Percentiles rank a stretch among this genome's conserved stretches.
Evolutionary conservation across 768 basidiomycete genomes (phyloP).

Genomic region (Sarcodon aspratus): DNA sequence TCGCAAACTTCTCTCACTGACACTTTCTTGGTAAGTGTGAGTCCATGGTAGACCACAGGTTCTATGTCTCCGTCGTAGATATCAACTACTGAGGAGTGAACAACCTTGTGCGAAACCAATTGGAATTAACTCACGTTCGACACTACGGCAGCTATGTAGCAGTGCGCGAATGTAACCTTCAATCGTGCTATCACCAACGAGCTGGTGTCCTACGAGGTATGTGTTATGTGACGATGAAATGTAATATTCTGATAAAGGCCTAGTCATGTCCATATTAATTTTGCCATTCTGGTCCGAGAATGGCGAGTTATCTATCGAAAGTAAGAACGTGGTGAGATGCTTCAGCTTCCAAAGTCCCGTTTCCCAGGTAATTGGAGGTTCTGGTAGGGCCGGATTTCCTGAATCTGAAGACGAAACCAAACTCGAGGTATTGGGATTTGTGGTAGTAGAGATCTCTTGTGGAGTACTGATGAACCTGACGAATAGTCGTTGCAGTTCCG

Average conservation of each 20-base stretch:
- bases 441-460: background rate
- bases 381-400: constrained; percentile 1
- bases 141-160: constrained; percentile 83
- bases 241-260: constrained; percentile 79
- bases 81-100: constrained; percentile 48
- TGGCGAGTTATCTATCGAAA: constrained; percentile 66
- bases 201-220: constrained; percentile 78
- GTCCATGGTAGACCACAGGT: constrained; percentile 84
- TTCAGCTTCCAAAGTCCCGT: constrained; percentile 36
- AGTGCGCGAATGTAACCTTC: constrained; percentile 91
- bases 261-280: constrained; percentile 78
- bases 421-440: constrained; percentile 2
- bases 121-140: constrained; percentile 59
- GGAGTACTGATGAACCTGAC: constrained; percentile 14
- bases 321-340: constrained; percentile 67
- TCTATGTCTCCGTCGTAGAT: constrained; percentile 82
- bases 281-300: constrained; percentile 39
- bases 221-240: constrained; percentile 91
- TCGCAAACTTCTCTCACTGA: constrained; percentile 69
- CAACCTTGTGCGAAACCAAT: constrained; percentile 1
- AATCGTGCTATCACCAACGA: constrained; percentile 80
- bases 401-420: constrained; percentile 2
- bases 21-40: constrained; percentile 79
- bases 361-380: constrained; percentile 9
- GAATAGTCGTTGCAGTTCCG: constrained; percentile 25